Base-by-base conservation (phyloP, 768 basidiomycete species). In the Psilocybe tampanensis region DNA sequence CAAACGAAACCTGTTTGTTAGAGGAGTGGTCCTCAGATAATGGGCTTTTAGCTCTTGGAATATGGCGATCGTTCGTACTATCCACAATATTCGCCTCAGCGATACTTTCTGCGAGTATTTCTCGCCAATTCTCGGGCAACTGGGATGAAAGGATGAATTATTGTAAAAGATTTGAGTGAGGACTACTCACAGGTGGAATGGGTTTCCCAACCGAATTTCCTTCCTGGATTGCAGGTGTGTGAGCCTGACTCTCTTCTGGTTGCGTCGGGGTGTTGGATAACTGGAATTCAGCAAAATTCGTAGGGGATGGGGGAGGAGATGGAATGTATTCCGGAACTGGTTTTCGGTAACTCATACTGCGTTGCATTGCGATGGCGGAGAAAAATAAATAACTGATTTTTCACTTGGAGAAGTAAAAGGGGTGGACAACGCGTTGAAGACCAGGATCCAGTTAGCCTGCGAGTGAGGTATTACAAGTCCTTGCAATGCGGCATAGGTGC, bases 301-400 rank as follows among this genome's bases (percentile, higher is more conserved):
- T 68, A 13, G 79, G 79, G 5, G 78, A 78, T 1, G 79, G 71
- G 47, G 85, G 82, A 5, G 87, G 84, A 12, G 88, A 86, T 32
- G 88, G 88, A 43, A 87, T 76, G 70, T 83, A 89, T 51, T 72
- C 71, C 2, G 89, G 89, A 39, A 82, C 87, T 29, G 89, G 89
- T 68, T 90, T 90, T 52, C 88, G 78, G 68, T 87, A 85, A 68
- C 83, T 86, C 81, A 82, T 83, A 64, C 70, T 70, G 44, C 74
- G 74, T 53, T 67, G 71, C 73, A 78, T 72, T 21, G 18, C 36
- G 45, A 45, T 42, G 45, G 45, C 23, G n/a, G 43, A 34, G 59
- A 54, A 12, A 33, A 44, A 51, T 51, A 34, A 56, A 56, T 45
- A 45, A 13, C 36, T 39, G 22, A 3, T 29, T 17, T 36, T 48